phyloP scores from a whole-genome alignment of 1,284 basidiomycete genomes.

The Rhodofomes roseus region DNA sequence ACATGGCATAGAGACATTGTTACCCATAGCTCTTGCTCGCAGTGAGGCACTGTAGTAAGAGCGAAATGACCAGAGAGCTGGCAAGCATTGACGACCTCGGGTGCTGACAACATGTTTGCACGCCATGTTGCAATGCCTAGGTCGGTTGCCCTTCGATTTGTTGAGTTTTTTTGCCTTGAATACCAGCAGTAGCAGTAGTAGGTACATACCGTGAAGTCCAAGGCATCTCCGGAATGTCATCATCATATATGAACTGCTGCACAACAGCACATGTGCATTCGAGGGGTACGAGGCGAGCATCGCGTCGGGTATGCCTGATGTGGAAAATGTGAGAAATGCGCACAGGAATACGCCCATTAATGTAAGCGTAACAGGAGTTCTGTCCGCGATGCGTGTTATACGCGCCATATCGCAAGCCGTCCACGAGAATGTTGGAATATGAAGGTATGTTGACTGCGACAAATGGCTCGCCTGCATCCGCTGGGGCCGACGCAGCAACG shows the following conservation, averaged over 20 bases:
- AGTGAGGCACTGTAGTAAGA: background rate
- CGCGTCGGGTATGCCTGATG: background rate
- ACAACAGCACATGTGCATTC: background rate
- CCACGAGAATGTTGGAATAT: background rate
- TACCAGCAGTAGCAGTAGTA: no score
- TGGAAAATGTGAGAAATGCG: background rate
- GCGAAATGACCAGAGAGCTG: background rate
- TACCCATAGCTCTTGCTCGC: background rate
- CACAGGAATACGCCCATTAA: background rate
- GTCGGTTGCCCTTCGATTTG: no score
- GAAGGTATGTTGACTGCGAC: background rate
- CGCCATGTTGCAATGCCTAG: background rate
- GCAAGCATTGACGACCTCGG: background rate
- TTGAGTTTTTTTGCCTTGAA: no score
- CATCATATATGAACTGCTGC: background rate
- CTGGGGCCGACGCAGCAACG: background rate
- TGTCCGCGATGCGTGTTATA: background rate
- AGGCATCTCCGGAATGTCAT: background rate
- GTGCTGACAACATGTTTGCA: background rate
- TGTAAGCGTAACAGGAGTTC: background rate
- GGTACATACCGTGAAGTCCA: background rate
- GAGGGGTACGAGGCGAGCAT: background rate
- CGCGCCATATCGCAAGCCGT: background rate
- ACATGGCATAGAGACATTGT: slow-evolving; percentile 1
- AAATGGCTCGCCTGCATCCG: background rate